These are phyloP conservation scores for Knufia petricola DNA, from an alignment of 2,329 filamentous ascomycete genomes.

Conservation along the genomic window DNA sequence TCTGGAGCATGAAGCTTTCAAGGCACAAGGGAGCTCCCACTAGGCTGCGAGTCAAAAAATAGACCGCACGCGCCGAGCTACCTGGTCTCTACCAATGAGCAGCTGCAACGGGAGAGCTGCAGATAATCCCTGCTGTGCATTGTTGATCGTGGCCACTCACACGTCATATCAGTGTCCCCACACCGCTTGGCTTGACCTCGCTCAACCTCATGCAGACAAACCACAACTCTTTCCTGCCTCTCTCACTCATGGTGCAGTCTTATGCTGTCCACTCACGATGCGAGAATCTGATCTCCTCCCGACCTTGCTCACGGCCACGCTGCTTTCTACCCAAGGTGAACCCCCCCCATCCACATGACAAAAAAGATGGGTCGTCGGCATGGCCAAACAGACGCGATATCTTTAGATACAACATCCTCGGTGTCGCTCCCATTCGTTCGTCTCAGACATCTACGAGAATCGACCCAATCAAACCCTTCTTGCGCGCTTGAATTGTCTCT, in stretches of 20 bases:
- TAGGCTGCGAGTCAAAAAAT: conserved; percentile 9
- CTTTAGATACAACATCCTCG: conserved; percentile 21
- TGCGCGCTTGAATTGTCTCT: conserved; percentile 10
- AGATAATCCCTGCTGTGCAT: background rate
- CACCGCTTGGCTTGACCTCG: conserved; percentile 8
- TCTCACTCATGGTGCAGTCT: background rate
- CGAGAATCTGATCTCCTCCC: background rate
- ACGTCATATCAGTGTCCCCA: background rate
- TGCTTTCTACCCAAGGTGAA: conserved; percentile 13
- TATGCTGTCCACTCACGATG: background rate
- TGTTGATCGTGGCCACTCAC: background rate
- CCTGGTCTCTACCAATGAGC: conserved; percentile 5
- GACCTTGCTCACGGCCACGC: conserved; percentile 10
- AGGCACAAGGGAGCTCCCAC: conserved; percentile 7
- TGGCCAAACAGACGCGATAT: conserved; percentile 21
- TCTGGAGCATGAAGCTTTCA: background rate
- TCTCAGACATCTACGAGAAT: conserved; percentile 15
- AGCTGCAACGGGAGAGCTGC: background rate
- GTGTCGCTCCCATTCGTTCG: conserved; percentile 21
- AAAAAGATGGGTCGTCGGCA: conserved; percentile 11
- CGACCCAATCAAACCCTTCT: conserved; percentile 12
- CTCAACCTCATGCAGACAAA: conserved; percentile 8
- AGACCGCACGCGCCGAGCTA: conserved; percentile 8
- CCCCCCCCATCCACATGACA: conserved; percentile 18
- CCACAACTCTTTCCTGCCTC: conserved; percentile 6